Evolutionary conservation across 176 grass and related monocot species (phyloP).

Genomic region (Carex scoparia): DNA sequence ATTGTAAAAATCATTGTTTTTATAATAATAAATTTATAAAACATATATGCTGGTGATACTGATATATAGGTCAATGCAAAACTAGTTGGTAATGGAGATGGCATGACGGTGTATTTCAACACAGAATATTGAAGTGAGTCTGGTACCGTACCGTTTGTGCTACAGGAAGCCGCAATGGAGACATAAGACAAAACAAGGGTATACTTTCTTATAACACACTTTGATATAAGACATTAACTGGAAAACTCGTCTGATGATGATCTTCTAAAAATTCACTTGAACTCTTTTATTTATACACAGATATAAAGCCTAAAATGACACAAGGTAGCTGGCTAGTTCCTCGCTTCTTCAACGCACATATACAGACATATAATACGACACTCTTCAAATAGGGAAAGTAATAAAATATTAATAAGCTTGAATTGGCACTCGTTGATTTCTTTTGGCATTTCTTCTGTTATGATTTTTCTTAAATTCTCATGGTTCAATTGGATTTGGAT

Average conservation of each 20-base stretch:
- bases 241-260: background rate
- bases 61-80: too few species aligned
- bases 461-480: background rate
- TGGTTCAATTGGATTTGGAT: constrained; percentile 8
- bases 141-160: too few species aligned
- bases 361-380: background rate
- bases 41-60: too few species aligned
- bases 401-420: background rate
- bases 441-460: background rate
- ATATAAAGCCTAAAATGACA: background rate
- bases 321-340: background rate
- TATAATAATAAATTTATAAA: too few species aligned
- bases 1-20: too few species aligned
- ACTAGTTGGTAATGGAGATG: too few species aligned
- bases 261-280: background rate
- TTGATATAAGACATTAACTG: background rate
- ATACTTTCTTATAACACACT: background rate
- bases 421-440: constrained; percentile 11
- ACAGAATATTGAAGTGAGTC: too few species aligned
- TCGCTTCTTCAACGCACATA: background rate
- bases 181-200: too few species aligned
- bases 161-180: too few species aligned
- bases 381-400: background rate
- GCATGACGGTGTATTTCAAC: too few species aligned
- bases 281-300: background rate